Evolutionary conservation across 2,329 filamentous ascomycete species (phyloP).

Genomic region (Xylariaceae sp.): DNA sequence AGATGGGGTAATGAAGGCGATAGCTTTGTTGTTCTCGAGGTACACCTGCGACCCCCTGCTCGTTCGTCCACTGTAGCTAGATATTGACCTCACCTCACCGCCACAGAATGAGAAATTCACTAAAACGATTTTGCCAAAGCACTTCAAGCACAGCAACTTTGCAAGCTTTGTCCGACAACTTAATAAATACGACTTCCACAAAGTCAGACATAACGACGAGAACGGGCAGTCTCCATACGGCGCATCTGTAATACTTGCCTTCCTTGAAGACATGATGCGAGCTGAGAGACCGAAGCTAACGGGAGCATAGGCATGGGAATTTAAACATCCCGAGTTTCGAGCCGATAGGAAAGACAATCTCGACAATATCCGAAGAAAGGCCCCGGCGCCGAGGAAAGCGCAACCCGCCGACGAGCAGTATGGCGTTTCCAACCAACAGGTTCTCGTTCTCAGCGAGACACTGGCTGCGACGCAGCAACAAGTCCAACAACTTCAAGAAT

Average conservation of each 20-base stretch:
- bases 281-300: conserved; percentile 37
- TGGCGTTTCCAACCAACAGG: conserved; percentile 76
- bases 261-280: conserved; percentile 19
- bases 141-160: conserved; percentile 85
- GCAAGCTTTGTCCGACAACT: conserved; percentile 77
- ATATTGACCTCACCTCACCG: conserved; percentile 20
- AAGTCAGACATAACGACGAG: conserved; percentile 89
- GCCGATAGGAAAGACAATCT: conserved; percentile 94
- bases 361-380: conserved; percentile 95
- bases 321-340: conserved; percentile 95
- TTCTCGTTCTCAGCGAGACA: conserved; percentile 86
- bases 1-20: conserved; percentile 94
- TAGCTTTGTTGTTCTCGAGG: conserved; percentile 96
- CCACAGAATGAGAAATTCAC: conserved; percentile 88
- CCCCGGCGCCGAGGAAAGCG: conserved; percentile 83
- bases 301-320: conserved; percentile 77
- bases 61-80: background rate
- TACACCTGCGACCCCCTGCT: conserved; percentile 46
- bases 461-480: conserved; percentile 90
- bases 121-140: conserved; percentile 78
- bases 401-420: conserved; percentile 70
- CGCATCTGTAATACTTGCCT: conserved; percentile 63
- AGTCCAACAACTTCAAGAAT: conserved; percentile 82
- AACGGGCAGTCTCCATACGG: conserved; percentile 81
- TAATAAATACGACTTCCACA: conserved; percentile 84